Base-by-base conservation (phyloP, 371 early-diverging fungal species). In the Zancudomyces culisetae region DNA sequence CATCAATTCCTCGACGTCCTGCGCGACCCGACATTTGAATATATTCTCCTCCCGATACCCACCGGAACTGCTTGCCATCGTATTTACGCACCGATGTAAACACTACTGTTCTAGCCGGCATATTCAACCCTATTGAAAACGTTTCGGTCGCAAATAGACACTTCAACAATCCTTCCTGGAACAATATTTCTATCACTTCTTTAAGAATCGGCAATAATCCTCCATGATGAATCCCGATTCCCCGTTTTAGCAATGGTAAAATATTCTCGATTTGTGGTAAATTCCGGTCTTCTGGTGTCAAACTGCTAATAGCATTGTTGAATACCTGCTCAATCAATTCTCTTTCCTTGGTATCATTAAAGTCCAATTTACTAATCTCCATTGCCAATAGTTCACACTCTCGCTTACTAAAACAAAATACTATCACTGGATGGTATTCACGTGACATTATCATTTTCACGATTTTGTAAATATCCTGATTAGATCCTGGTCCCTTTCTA, bases 101-200 rank as follows among this genome's bases (percentile, higher is more conserved):
- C 2, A 99, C 88, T 15, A 99, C 99, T 1, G 98, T 97, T 63
- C 93, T 93, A 50, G 99, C 99, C 39, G 99, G 99, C 99, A 99
- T 99, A 74, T 99, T 99, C 46, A 99, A 67, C 43, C 99, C 99
- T 63, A 99, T 99, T 3, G 99, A 96, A 73, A 99, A 99, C 0
- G 99, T 99, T 66, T 99, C 99, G 0, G 99, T 99, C 30, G 99
- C 99, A 81, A 99, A 99, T 30, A 99, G 72, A 15, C 98, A 92
- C 72, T 99, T 98, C 30, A 99, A 61, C 45, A 98, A 69, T 35
- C 90, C 91, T 72, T 98, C 98, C 66, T 97, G 98, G 78, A 99
- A 99, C 26, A 99, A 75, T 54, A 99, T 91, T 72, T 99, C 99
- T 29, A 98, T 96, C 10, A 97, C 90, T 72, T 99, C 99, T 69